phyloP scores from a whole-genome alignment of 108 stramenopile genomes.

The Skeletonema potamos region DNA sequence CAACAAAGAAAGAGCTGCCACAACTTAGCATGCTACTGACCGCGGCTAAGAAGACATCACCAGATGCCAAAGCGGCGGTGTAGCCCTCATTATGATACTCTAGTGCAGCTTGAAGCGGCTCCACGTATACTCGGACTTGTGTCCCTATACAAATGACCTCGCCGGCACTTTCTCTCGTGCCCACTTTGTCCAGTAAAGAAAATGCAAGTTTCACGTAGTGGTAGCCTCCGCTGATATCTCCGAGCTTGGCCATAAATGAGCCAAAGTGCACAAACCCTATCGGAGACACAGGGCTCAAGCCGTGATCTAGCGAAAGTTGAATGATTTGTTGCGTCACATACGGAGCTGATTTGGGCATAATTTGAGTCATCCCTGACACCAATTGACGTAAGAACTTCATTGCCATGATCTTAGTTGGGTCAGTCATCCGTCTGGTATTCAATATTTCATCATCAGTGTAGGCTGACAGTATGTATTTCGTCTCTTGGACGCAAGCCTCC shows the following conservation, averaged over 20 bases:
- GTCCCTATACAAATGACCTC: not conserved
- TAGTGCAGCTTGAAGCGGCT: not conserved
- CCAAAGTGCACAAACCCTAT: slow-evolving; percentile 16
- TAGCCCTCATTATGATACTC: too few relatives aligned
- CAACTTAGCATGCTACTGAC: too few relatives aligned
- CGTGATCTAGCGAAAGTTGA: slow-evolving; percentile 4
- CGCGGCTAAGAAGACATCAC: too few relatives aligned
- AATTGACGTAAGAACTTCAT: slow-evolving; percentile 8
- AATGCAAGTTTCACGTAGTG: slow-evolving; percentile 7
- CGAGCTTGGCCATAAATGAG: not conserved
- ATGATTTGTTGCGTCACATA: slow-evolving; percentile 6
- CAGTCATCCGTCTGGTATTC: slow-evolving; percentile 5
- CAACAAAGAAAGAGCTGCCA: too few relatives aligned
- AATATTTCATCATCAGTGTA: not conserved
- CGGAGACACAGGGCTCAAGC: too few relatives aligned
- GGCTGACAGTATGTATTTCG: not conserved
- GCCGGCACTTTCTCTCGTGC: not conserved
- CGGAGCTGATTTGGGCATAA: not conserved
- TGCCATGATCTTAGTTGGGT: slow-evolving; percentile 9
- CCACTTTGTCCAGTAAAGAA: too few relatives aligned
- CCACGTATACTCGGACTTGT: not conserved
- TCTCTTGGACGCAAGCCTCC: not conserved
- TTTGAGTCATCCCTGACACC: not conserved
- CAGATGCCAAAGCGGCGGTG: slow-evolving; percentile 2
- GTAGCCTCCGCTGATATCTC: slow-evolving; percentile 4